Conservation (phyloP, 1,284 basidiomycete species). For the Ganoderma multipileum region DNA sequence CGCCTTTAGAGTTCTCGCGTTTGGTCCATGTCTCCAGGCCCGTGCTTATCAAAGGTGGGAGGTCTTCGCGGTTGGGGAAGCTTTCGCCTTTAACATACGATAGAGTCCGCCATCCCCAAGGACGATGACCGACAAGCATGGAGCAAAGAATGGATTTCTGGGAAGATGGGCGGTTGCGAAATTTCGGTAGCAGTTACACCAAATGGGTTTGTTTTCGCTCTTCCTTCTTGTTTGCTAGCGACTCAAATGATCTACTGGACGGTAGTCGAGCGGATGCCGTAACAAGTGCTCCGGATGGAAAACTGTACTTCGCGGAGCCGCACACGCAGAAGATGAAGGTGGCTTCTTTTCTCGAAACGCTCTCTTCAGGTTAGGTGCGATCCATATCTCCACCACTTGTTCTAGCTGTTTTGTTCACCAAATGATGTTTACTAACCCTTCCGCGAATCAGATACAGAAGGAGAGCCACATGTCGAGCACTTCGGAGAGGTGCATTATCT, state of each 20-base stretch:
- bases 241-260: neutral
- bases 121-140: conserved; percentile 54
- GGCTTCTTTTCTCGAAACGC: conserved; percentile 56
- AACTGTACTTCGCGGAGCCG: conserved; percentile 83
- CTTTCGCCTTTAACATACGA: neutral
- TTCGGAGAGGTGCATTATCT: conserved; percentile 69
- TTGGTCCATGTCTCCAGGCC: conserved; percentile 81
- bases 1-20: conserved; percentile 76
- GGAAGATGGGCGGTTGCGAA: conserved; percentile 56
- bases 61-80: neutral
- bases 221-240: neutral
- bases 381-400: neutral
- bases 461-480: neutral
- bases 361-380: conserved; percentile 47
- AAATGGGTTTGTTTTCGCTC: conserved; percentile 64
- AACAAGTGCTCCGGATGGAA: conserved; percentile 58
- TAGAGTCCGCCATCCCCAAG: conserved; percentile 47
- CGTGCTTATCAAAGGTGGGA: conserved; percentile 73
- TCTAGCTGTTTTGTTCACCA: neutral
- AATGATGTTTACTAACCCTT: neutral
- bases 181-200: conserved; percentile 87
- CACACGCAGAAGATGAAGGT: conserved; percentile 72
- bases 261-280: conserved; percentile 82
- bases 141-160: conserved; percentile 68
- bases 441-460: neutral